phyloP scores from a whole-genome alignment of 257 asterid genomes.

The Cruciata laevipes region DNA sequence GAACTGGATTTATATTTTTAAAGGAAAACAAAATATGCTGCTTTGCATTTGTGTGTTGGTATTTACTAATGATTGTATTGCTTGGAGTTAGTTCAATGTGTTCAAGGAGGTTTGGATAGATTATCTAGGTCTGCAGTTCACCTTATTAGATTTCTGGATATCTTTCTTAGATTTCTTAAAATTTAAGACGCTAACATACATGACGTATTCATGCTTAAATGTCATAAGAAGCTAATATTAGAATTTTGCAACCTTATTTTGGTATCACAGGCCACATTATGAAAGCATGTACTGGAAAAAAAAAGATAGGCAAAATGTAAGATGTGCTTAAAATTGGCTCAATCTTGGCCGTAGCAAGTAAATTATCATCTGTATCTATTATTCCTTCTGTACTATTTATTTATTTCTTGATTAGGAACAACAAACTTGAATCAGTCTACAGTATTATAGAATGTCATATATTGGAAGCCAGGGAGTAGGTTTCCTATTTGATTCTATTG shows the following conservation, averaged over 20 bases:
- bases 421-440: not conserved
- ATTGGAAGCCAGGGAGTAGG: not conserved
- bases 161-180: not conserved
- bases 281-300: not conserved
- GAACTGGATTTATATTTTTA: not conserved
- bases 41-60: slow-evolving; percentile 1
- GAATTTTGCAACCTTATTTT: not conserved
- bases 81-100: not conserved
- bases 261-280: not conserved
- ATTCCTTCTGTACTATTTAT: not conserved
- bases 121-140: not conserved
- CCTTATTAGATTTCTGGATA: not conserved
- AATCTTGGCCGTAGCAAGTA: not conserved
- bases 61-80: not conserved
- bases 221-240: not conserved
- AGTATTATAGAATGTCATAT: not conserved
- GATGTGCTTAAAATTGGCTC: not conserved
- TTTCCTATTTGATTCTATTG: slow-evolving; percentile 3
- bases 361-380: too few species aligned
- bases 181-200: not conserved
- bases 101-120: not conserved
- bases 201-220: not conserved
- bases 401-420: not conserved
- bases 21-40: not conserved
- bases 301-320: not conserved